phyloP scores from a whole-genome alignment of 2,329 filamentous ascomycete genomes.

The Rasamsonia emersonii region DNA sequence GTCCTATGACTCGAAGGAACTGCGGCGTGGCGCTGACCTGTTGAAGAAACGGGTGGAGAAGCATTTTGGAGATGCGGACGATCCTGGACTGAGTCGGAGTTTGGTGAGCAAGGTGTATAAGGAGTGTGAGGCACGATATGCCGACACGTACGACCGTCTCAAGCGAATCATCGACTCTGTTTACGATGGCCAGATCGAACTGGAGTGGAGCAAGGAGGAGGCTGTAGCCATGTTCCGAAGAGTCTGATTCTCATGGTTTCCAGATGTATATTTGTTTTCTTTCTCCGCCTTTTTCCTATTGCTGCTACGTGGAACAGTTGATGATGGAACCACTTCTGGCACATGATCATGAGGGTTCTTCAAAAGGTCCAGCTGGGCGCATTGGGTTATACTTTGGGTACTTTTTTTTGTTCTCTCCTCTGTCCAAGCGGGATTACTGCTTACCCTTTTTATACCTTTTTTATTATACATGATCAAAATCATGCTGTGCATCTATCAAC shows the following conservation, averaged over 20 bases:
- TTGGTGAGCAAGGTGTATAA: slow-evolving; percentile 53
- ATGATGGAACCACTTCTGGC: too few relatives aligned
- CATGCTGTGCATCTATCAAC: too few relatives aligned
- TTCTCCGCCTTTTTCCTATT: too few relatives aligned
- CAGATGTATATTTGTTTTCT: too few relatives aligned
- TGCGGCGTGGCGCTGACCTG: slow-evolving; percentile 81
- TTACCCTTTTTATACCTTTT: too few relatives aligned
- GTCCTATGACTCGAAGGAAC: slow-evolving; percentile 72
- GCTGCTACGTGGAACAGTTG: not conserved
- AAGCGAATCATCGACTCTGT: slow-evolving; percentile 35
- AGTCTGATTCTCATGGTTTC: slow-evolving; percentile 12
- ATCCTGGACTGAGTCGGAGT: slow-evolving; percentile 54
- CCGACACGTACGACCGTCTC: slow-evolving; percentile 44
- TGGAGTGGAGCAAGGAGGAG: slow-evolving; percentile 42
- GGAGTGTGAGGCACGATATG: slow-evolving; percentile 51
- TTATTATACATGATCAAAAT: too few relatives aligned
- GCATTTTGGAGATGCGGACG: slow-evolving; percentile 87
- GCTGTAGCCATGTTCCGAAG: slow-evolving; percentile 33
- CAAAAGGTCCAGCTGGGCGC: too few relatives aligned
- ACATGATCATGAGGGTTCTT: too few relatives aligned
- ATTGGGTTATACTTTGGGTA: too few relatives aligned
- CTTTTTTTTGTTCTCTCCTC: too few relatives aligned
- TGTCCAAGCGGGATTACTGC: too few relatives aligned
- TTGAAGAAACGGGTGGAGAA: slow-evolving; percentile 91
- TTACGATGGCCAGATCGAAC: slow-evolving; percentile 38